Base-by-base conservation (phyloP, 805 yeast species). In the Candida multigemmis region DNA sequence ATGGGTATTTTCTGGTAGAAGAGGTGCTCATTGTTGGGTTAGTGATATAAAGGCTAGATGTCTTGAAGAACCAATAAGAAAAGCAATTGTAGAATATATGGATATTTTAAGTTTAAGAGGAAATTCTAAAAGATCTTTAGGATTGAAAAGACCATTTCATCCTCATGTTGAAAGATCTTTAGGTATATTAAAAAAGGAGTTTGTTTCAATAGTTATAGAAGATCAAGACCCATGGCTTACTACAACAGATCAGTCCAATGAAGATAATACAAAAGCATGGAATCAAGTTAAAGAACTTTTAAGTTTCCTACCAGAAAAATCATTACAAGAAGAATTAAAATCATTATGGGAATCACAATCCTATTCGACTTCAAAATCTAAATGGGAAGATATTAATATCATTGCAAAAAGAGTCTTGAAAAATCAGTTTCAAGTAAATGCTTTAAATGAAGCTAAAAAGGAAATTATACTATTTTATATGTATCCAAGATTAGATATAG, bases 1-100 rank as follows among this genome's bases (percentile, higher is more conserved):
- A 26, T 91, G 97, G 97, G 95, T 89, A 4, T 91, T 84, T 47
- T 85, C 96, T 1, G 98, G 98, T 24, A 80, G 98, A 65, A 82
- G 98, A 70, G 98, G 98, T 53, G 94, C 93, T 10, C 98, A 91
- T 65, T 93, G 97, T 45, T 91, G 98, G 98, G 68, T 91, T 14
- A 82, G 94, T 53, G 98, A 91, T 48, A 55, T 68, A 30, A 60
- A 87, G 25, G 96, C 96, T 1, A 60, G 96, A 31, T 42, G 50
- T 2, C 53, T 91, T 35, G 80, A 73, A 36, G 97, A 91, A 49
- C 43, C 60, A 4, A 71, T 74, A 34, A 71, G 98, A 43, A 66
- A 79, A 41, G 74, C 94, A 3, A 70, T 91, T 8, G 77, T 87
- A 17, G 87, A 83, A 38, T 91, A 91, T 48, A 51, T 91, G 48